phyloP scores from a whole-genome alignment of 2,329 filamentous ascomycete species.

The Sporothrix phasma region DNA sequence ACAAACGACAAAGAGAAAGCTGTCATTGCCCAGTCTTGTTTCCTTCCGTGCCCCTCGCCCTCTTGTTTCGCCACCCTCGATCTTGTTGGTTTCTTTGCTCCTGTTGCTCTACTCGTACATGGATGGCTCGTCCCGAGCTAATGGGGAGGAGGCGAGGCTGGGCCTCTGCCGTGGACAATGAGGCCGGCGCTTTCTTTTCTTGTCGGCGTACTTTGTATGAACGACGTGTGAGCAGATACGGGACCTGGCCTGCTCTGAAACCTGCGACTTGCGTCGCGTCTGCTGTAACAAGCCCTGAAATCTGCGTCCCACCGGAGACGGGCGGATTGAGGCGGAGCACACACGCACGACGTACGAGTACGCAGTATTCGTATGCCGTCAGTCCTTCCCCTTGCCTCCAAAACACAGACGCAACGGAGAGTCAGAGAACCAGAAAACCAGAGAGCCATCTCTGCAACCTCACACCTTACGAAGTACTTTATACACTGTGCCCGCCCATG shows the following conservation, averaged over 20 bases:
- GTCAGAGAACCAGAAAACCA: neutral
- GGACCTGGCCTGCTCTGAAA: too few relatives aligned
- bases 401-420: neutral
- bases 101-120: neutral
- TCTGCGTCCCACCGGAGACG: neutral
- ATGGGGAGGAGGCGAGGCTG: constrained; percentile 2
- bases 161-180: neutral
- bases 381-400: neutral
- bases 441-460: neutral
- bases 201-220: too few relatives aligned
- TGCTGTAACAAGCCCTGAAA: constrained; percentile 1
- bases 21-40: neutral
- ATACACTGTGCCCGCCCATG: constrained; percentile 4
- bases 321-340: neutral
- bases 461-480: too few relatives aligned
- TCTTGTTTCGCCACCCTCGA: neutral
- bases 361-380: too few relatives aligned
- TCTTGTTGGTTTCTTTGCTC: neutral
- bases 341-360: neutral
- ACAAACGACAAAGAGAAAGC: neutral
- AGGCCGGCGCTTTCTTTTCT: neutral
- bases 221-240: too few relatives aligned
- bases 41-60: neutral
- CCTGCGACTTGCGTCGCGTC: neutral
- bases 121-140: neutral